phyloP scores from a whole-genome alignment of 257 asterid genomes.

The Galeopsis tetrahit region DNA sequence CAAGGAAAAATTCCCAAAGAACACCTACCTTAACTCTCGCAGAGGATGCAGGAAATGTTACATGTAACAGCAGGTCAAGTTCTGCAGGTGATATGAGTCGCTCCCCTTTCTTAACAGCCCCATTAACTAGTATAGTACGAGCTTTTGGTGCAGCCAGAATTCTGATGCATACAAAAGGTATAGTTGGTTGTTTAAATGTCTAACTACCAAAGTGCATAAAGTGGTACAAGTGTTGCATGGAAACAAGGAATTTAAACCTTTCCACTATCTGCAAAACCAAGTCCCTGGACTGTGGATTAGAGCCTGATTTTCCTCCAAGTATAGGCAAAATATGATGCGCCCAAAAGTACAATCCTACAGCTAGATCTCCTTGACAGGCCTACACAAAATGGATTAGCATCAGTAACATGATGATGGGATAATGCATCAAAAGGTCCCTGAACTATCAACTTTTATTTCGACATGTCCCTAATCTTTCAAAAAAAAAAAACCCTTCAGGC shows the following conservation, averaged over 20 bases:
- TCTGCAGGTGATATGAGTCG: conserved; percentile 76
- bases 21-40: conserved; percentile 69
- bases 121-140: conserved; percentile 55
- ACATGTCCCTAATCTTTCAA: too few species aligned
- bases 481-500: too few species aligned
- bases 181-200: not conserved
- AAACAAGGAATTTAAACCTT: conserved; percentile 49
- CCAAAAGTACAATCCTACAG: conserved; percentile 81
- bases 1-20: not conserved
- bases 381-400: conserved; percentile 33
- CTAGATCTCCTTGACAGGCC: conserved; percentile 82
- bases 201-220: conserved; percentile 8
- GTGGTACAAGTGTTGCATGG: not conserved
- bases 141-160: conserved; percentile 80
- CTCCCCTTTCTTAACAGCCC: conserved; percentile 82
- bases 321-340: conserved; percentile 70
- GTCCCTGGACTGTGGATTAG: conserved; percentile 78
- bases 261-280: conserved; percentile 79
- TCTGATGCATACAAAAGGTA: conserved; percentile 44
- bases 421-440: too few species aligned
- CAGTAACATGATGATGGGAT: too few species aligned
- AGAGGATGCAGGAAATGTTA: conserved; percentile 73
- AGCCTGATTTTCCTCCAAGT: conserved; percentile 73
- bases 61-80: conserved; percentile 60
- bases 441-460: too few species aligned